Conservation (phyloP, 768 basidiomycete species). For the Gymnopilus dilepis region DNA sequence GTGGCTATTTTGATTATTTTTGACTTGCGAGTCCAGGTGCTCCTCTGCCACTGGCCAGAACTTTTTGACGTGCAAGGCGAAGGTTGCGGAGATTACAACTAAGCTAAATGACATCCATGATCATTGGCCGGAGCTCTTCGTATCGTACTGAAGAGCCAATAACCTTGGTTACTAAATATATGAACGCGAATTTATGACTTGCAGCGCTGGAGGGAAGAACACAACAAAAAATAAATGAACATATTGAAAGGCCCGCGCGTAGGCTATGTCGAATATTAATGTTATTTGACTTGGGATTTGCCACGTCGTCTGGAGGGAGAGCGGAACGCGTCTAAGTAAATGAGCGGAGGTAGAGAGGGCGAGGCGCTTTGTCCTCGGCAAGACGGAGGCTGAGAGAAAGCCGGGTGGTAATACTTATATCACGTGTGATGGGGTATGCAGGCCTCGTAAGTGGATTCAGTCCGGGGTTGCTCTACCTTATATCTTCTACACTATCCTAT, state of each 20-base stretch:
- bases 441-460: background rate
- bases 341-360: slow-evolving; percentile 19
- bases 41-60: no score
- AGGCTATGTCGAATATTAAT: no score
- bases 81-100: background rate
- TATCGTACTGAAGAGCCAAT: background rate
- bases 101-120: background rate
- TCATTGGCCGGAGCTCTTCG: background rate
- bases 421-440: slow-evolving; percentile 15
- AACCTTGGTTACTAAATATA: background rate
- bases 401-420: slow-evolving; percentile 7
- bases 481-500: background rate
- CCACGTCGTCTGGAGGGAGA: background rate
- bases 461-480: background rate
- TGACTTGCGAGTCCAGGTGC: no score
- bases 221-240: no score
- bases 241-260: no score
- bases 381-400: slow-evolving; percentile 10
- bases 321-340: background rate
- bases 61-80: background rate
- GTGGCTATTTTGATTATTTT: no score
- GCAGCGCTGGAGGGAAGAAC: no score
- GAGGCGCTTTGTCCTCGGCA: background rate
- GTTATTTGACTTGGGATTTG: background rate
- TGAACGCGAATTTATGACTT: background rate